Evolutionary conservation across 805 yeast species (phyloP).

Genomic region (Zygotorulaspora florentina): DNA sequence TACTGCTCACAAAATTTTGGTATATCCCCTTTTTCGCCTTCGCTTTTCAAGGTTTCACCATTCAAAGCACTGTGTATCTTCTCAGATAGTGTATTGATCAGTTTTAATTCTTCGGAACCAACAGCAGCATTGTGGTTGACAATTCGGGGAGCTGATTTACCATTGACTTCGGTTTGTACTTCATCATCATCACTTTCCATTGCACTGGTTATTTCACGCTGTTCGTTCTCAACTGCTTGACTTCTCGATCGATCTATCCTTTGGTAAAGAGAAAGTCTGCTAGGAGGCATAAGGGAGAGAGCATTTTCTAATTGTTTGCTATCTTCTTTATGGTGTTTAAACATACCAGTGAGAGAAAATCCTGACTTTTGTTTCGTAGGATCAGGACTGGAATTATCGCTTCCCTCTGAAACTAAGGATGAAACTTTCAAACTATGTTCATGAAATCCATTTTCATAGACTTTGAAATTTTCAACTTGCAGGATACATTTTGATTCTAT

Average conservation of each 20-base stretch:
- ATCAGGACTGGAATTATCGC: slow-evolving; percentile 10
- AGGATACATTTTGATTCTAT: slow-evolving; percentile 16
- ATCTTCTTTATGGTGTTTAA: slow-evolving; percentile 23
- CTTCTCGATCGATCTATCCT: slow-evolving; percentile 9
- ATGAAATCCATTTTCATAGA: slow-evolving; percentile 28
- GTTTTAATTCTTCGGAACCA: slow-evolving; percentile 45
- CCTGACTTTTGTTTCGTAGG: slow-evolving; percentile 17
- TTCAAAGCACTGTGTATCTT: slow-evolving; percentile 43
- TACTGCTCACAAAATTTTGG: slow-evolving; percentile 41
- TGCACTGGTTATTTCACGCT: slow-evolving; percentile 1
- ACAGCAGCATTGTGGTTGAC: slow-evolving; percentile 40
- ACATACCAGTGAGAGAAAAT: slow-evolving; percentile 23
- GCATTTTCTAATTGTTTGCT: slow-evolving; percentile 23
- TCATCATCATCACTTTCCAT: slow-evolving; percentile 13
- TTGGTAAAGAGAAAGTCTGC: slow-evolving; percentile 7
- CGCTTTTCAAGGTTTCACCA: slow-evolving; percentile 22
- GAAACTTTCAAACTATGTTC: slow-evolving; percentile 25
- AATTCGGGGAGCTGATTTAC: slow-evolving; percentile 18
- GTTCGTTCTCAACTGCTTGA: slow-evolving; percentile 10
- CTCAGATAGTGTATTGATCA: slow-evolving; percentile 46
- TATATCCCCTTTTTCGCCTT: slow-evolving; percentile 5
- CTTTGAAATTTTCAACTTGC: slow-evolving; percentile 23
- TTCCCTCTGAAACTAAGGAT: slow-evolving; percentile 19
- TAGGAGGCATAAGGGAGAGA: slow-evolving; percentile 18
- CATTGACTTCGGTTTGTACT: slow-evolving; percentile 6